Base-by-base conservation (phyloP, 1,284 basidiomycete genomes). In the Violaceomyces palustris region DNA sequence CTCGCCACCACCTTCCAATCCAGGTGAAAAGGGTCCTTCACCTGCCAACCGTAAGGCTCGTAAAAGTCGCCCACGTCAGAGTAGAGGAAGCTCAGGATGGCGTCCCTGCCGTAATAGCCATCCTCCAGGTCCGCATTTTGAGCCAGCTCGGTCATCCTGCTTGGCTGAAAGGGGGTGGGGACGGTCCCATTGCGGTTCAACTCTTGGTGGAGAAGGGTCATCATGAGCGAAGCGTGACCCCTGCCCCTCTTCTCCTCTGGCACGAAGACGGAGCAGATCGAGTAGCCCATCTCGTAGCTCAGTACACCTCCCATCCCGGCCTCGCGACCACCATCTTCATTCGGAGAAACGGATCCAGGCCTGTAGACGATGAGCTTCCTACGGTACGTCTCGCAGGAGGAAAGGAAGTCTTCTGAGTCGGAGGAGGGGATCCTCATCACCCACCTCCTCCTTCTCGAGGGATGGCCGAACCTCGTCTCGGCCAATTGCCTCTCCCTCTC, bases 61-160 rank as follows among this genome's bases (percentile, higher is more conserved):
- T 85, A 85, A 65, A 83, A 82, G 1, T 75, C 61, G 3, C 83
- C 83, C 21, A 85, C 74, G 55, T 84, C 83, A 64, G 82, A 84
- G 71, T 81, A 85, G 5, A 85, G 73, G 9, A 78, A 77, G 2
- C 81, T 82, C 55, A 82, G 80, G 6, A 61, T 49, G 1, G 70
- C 78, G 38, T 75, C 61, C 7, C 73, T 64, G 15, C 57, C 50
- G 17, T 69, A 65, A 9, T 67, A 67, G 1, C 77, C 78, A 12
- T 39, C 52, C 14, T 48, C 45, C 15, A 45, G 43, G 3, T 30
- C 12, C 19, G 25, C 11, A 6, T n/a, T 27, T 19, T 6, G 23
- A 15, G n/a, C 37, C 18, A 19, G 17, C 9, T 27, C 15, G 27
- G n/a, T 15, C 14, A n/a, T 23, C n/a, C 38, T 15, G n/a, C 18